Evolutionary conservation across 306 rosid species (phyloP).

Genomic region (Citrullus mucosospermus): DNA sequence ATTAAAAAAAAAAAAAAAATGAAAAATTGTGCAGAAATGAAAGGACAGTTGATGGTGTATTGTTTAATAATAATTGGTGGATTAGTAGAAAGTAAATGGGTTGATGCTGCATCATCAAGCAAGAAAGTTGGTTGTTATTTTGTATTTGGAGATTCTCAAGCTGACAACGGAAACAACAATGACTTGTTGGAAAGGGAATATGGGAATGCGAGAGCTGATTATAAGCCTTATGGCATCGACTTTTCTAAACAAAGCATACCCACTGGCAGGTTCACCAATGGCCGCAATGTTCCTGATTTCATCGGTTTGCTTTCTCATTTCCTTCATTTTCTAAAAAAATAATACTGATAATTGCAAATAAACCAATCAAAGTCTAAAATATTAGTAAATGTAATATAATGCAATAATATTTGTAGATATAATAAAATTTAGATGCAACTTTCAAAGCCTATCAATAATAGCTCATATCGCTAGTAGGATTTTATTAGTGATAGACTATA

Average conservation of each 20-base stretch:
- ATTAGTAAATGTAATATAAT: no score
- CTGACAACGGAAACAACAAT: conserved; percentile 53
- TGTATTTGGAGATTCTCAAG: conserved; percentile 44
- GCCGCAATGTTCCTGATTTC: conserved; percentile 18
- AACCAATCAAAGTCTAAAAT: no score
- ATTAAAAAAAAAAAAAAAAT: no score
- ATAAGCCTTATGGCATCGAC: conserved; percentile 49
- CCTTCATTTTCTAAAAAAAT: no score
- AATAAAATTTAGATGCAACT: no score
- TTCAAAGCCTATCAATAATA: no score
- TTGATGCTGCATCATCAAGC: background rate
- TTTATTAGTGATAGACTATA: no score
- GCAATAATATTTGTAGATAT: no score
- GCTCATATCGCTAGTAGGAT: no score
- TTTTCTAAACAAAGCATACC: conserved; percentile 9
- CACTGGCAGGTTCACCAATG: conserved; percentile 48
- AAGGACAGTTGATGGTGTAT: background rate
- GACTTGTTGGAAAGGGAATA: background rate
- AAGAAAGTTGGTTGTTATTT: conserved; percentile 24
- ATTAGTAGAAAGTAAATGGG: background rate
- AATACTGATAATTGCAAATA: no score
- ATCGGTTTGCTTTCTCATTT: background rate
- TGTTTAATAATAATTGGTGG: background rate
- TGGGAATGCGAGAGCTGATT: conserved; percentile 19
- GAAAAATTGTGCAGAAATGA: background rate